Conservation (phyloP, 345 rosid genomes). For the Diplotaxis tenuifolia region DNA sequence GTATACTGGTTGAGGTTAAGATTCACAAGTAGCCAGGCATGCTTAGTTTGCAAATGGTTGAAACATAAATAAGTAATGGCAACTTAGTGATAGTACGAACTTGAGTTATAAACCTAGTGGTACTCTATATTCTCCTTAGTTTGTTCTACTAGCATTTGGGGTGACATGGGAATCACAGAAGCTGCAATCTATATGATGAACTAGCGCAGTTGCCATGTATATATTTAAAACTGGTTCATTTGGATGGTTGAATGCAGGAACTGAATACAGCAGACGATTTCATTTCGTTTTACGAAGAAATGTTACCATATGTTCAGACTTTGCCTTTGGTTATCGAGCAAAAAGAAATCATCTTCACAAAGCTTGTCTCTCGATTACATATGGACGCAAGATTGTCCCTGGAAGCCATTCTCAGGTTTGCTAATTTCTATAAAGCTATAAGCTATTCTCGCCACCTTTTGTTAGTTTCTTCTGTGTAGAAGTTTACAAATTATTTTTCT, state of each 20-base stretch:
- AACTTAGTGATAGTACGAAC: neutral
- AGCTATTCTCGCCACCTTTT: no score
- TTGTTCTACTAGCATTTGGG: neutral
- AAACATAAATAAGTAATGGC: neutral
- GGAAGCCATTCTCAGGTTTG: constrained; percentile 83
- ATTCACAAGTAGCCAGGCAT: neutral
- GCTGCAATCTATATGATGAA: constrained; percentile 7
- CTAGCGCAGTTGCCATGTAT: neutral
- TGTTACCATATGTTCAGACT: constrained; percentile 67
- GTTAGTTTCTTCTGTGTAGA: neutral
- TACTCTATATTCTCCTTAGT: neutral
- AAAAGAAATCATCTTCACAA: constrained; percentile 62
- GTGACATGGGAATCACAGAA: neutral
- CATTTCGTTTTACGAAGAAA: constrained; percentile 74
- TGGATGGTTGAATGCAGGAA: constrained; percentile 51
- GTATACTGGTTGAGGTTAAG: neutral
- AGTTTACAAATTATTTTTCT: neutral
- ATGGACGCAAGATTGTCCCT: constrained; percentile 84
- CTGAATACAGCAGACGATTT: constrained; percentile 89
- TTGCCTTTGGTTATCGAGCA: constrained; percentile 59
- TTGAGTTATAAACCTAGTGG: neutral
- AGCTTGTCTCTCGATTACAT: constrained; percentile 66
- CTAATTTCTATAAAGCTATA: no score
- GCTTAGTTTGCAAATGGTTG: neutral
- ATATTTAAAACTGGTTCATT: constrained; percentile 8